Percentiles rank a stretch among this genome's conserved stretches.
Conservation (phyloP, 2,329 filamentous ascomycete species). For the Seiridium cupressi region DNA sequence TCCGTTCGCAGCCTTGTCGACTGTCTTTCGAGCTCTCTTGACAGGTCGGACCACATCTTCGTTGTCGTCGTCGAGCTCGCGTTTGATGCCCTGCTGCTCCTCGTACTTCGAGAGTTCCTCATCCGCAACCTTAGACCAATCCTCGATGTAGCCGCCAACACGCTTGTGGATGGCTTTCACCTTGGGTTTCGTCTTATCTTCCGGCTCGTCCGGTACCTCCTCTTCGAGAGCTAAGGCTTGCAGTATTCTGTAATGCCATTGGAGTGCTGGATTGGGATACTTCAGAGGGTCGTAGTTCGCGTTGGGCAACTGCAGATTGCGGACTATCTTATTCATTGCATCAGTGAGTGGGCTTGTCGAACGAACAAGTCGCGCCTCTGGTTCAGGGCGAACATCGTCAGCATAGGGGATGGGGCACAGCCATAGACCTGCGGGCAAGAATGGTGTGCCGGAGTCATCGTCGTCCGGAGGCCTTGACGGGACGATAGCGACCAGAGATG, state of each 20-base stretch:
- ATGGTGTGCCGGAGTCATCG: slow-evolving; percentile 64
- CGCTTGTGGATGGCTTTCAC: slow-evolving; percentile 88
- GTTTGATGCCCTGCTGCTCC: slow-evolving; percentile 45
- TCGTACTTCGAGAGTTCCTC: slow-evolving; percentile 42
- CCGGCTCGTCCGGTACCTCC: slow-evolving; percentile 71
- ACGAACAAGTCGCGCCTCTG: slow-evolving; percentile 50
- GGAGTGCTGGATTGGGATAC: slow-evolving; percentile 88
- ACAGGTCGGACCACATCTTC: slow-evolving; percentile 35
- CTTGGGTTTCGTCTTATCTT: slow-evolving; percentile 81
- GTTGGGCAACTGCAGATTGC: slow-evolving; percentile 86
- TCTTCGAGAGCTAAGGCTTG: slow-evolving; percentile 91
- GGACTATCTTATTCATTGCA: slow-evolving; percentile 76
- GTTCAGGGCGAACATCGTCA: slow-evolving; percentile 79
- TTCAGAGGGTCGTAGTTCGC: slow-evolving; percentile 79
- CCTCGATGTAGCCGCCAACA: slow-evolving; percentile 72
- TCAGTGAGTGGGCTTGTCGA: slow-evolving; percentile 73
- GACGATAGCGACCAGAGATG: slow-evolving; percentile 76
- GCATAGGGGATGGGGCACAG: slow-evolving; percentile 83
- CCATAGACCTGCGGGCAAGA: slow-evolving; percentile 83
- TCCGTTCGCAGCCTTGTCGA: slow-evolving; percentile 24
- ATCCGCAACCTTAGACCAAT: slow-evolving; percentile 72
- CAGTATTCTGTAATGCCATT: slow-evolving; percentile 96
- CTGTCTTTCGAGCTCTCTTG: slow-evolving; percentile 43
- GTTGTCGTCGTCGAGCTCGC: slow-evolving; percentile 44
- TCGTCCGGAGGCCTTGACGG: slow-evolving; percentile 68